A percentile compares a stretch with the other conserved stretches of the same genome.
phyloP scores from a whole-genome alignment of 768 basidiomycete species.

The Coprinopsis cinerea region DNA sequence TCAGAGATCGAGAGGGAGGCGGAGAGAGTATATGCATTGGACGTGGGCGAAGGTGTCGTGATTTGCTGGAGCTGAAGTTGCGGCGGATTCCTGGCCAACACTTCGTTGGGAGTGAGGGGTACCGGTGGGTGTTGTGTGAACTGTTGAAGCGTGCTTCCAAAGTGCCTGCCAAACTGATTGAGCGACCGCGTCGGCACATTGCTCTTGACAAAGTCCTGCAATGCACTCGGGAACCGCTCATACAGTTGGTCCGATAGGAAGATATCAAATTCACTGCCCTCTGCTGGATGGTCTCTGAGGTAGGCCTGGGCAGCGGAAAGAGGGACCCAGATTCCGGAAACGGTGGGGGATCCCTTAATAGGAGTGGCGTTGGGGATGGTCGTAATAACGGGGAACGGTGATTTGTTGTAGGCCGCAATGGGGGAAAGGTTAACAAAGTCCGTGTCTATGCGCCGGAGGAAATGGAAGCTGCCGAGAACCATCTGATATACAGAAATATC shows the following conservation, averaged over 20 bases:
- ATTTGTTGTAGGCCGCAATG: slow-evolving; percentile 29
- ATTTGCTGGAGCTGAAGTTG: background rate
- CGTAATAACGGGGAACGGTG: slow-evolving; percentile 24
- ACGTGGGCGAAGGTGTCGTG: slow-evolving; percentile 1
- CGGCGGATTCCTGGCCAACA: slow-evolving; percentile 5
- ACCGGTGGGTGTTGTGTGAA: slow-evolving; percentile 17
- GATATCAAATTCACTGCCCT: slow-evolving; percentile 32
- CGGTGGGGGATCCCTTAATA: slow-evolving; percentile 46
- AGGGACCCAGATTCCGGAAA: slow-evolving; percentile 70
- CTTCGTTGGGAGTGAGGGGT: slow-evolving; percentile 7
- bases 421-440: slow-evolving; percentile 72
- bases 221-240: slow-evolving; percentile 55
- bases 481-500: slow-evolving; percentile 75
- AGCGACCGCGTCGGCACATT: slow-evolving; percentile 42
- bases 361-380: slow-evolving; percentile 42
- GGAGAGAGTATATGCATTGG: slow-evolving; percentile 4
- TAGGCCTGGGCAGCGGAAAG: slow-evolving; percentile 48
- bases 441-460: slow-evolving; percentile 72
- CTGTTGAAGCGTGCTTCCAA: slow-evolving; percentile 46
- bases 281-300: slow-evolving; percentile 40
- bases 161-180: slow-evolving; percentile 61
- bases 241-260: slow-evolving; percentile 62
- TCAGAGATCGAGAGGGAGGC: slow-evolving; percentile 5
- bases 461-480: slow-evolving; percentile 44
- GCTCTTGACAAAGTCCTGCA: slow-evolving; percentile 51